Percentiles rank a stretch among this genome's conserved stretches.
phyloP scores from a whole-genome alignment of 805 yeast genomes.

The Hanseniaspora occidentalis region DNA sequence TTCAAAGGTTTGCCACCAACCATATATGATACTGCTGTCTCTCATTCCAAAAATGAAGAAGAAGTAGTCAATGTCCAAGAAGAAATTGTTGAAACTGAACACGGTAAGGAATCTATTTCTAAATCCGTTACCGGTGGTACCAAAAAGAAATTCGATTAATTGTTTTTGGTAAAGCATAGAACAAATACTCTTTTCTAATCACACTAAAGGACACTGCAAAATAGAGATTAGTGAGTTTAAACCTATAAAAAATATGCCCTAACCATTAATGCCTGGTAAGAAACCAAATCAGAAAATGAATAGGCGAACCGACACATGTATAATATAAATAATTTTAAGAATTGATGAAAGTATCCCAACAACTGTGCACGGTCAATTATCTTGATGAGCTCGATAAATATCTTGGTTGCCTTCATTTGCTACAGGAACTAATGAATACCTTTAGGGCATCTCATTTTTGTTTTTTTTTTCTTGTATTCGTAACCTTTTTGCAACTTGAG shows the following conservation, averaged over 20 bases:
- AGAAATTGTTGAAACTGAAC: slow-evolving; percentile 6
- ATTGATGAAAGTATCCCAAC: too few species aligned
- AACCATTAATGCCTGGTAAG: too few species aligned
- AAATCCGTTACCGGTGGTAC: slow-evolving; percentile 20
- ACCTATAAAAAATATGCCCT: neutral
- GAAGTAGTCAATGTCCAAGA: slow-evolving; percentile 1
- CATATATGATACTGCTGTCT: slow-evolving; percentile 6
- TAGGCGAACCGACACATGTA: too few species aligned
- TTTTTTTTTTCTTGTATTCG: too few species aligned
- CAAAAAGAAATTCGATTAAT: slow-evolving; percentile 14
- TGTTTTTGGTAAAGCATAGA: neutral
- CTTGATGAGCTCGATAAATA: too few species aligned
- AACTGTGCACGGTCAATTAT: too few species aligned
- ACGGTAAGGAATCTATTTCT: slow-evolving; percentile 6
- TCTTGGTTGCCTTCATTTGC: too few species aligned
- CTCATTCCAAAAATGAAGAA: neutral
- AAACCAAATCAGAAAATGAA: too few species aligned
- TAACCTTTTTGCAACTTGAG: too few species aligned
- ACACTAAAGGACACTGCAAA: neutral
- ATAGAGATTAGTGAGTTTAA: neutral
- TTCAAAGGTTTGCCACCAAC: slow-evolving; percentile 69
- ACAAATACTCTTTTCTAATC: neutral
- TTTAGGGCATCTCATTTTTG: too few species aligned
- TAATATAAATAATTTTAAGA: too few species aligned
- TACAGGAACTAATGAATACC: too few species aligned